These are phyloP conservation scores for Monotropa hypopitys DNA, from an alignment of 179 eudicot genomes.

Conservation along the genomic window DNA sequence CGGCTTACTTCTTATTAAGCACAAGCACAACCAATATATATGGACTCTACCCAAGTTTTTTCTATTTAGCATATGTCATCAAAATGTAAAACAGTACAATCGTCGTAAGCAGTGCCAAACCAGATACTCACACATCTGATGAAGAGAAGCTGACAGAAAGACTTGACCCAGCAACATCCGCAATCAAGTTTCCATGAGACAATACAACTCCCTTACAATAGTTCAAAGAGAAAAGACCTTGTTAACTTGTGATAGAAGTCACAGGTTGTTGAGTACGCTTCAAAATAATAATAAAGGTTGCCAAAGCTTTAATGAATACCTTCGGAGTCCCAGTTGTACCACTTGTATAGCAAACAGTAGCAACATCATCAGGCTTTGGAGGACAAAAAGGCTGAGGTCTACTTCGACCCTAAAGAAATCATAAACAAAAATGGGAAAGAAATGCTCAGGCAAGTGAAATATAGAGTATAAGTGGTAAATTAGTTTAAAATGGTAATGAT, in stretches of 20 bases:
- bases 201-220: slow-evolving; percentile 33
- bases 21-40: background rate
- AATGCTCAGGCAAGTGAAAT: background rate
- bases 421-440: background rate
- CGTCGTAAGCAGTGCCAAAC: background rate
- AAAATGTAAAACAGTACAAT: background rate
- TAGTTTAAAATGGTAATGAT: background rate
- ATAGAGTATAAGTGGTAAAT: background rate
- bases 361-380: slow-evolving; percentile 35
- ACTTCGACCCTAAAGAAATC: slow-evolving; percentile 22
- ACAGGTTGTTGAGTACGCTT: background rate
- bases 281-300: background rate
- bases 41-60: background rate
- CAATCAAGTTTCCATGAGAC: slow-evolving; percentile 38
- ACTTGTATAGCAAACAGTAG: slow-evolving; percentile 49
- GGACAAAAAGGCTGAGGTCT: slow-evolving; percentile 29
- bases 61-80: background rate
- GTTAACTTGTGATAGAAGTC: background rate
- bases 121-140: slow-evolving; percentile 37
- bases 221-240: background rate
- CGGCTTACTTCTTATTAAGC: background rate
- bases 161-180: slow-evolving; percentile 32
- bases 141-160: slow-evolving; percentile 19
- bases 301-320: slow-evolving; percentile 17
- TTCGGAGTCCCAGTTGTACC: slow-evolving; percentile 57